Base-by-base conservation (phyloP, 129 eudicot genomes). In the Centella asiatica region DNA sequence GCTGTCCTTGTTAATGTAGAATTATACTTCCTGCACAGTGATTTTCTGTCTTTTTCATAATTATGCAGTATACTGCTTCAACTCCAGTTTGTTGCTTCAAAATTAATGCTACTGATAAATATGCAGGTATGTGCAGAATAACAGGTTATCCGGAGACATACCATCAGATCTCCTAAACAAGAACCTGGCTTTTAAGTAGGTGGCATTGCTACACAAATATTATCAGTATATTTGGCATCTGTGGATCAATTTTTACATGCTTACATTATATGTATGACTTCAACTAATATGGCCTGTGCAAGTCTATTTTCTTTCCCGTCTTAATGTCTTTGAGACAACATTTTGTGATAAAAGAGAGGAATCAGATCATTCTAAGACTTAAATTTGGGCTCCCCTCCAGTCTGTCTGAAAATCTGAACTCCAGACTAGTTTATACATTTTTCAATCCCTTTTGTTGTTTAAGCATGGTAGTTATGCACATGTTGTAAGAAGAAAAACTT, bases 71-170 rank as follows among this genome's bases (percentile, higher is more conserved):
- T 46, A 58, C 29, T 34, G 3, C n/a, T 6, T 29, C 36, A n/a
- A n/a, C 1, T 32, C 46, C 24, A n/a, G 23, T 54, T 47, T 49
- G 52, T 61, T 69, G 50, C 33, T 23, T 58, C 29, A 11, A 24
- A 56, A 1, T 22, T 22, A 27, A 39, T 20, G 49, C 3, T 46
- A 42, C 42, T 69, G 17, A 28, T 27, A n/a, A 33, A 23, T 32
- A 31, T 71, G 77, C 90, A 92, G 99, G 83, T 82, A 84, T 65
- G 45, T 92, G 69, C 95, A 92, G 71, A 80, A 92, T 80, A 92
- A 92, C 73, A 19, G 60, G 79, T 72, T 92, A 62, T 73, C 89
- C 4, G 99, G 99, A 63, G 76, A 69, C 23, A 76, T 87, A 62
- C 90, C 96, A 42, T 63, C 95, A 28, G 71, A 73, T 65, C 90